phyloP scores from a whole-genome alignment of 2,329 filamentous ascomycete species.

The Macrophomina phaseolina region DNA sequence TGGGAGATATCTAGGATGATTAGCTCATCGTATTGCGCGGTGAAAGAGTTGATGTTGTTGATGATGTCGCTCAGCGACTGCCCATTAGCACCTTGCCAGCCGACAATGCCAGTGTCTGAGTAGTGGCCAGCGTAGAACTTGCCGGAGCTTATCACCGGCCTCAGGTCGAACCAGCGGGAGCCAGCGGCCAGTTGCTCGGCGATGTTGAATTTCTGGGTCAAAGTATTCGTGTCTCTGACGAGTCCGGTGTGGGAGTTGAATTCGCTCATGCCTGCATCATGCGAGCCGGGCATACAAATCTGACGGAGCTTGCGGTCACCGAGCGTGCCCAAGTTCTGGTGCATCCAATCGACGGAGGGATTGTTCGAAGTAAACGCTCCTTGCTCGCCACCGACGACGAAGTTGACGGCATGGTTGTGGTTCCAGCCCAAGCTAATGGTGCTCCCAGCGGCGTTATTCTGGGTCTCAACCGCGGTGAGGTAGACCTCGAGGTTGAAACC shows the following conservation, averaged over 20 bases:
- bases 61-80: constrained; percentile 52
- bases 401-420: constrained; percentile 44
- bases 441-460: constrained; percentile 41
- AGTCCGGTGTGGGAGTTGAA: constrained; percentile 48
- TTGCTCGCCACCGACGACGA: constrained; percentile 45
- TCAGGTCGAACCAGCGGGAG: constrained; percentile 56
- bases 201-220: constrained; percentile 54
- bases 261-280: constrained; percentile 57
- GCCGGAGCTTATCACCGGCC: constrained; percentile 48
- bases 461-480: constrained; percentile 38
- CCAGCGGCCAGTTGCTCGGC: constrained; percentile 54
- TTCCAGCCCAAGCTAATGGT: constrained; percentile 43
- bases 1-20: constrained; percentile 56
- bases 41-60: constrained; percentile 54
- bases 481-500: constrained; percentile 38
- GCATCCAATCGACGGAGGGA: constrained; percentile 48
- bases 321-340: constrained; percentile 45
- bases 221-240: constrained; percentile 49
- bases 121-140: constrained; percentile 53
- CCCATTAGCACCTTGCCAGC: constrained; percentile 55
- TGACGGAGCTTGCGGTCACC: constrained; percentile 51
- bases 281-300: constrained; percentile 56
- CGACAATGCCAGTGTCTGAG: constrained; percentile 41
- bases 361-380: constrained; percentile 45
- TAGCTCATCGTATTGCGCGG: constrained; percentile 51